Conservation (phyloP, 78 protist species). For the Monocercomonoides exilis region DNA sequence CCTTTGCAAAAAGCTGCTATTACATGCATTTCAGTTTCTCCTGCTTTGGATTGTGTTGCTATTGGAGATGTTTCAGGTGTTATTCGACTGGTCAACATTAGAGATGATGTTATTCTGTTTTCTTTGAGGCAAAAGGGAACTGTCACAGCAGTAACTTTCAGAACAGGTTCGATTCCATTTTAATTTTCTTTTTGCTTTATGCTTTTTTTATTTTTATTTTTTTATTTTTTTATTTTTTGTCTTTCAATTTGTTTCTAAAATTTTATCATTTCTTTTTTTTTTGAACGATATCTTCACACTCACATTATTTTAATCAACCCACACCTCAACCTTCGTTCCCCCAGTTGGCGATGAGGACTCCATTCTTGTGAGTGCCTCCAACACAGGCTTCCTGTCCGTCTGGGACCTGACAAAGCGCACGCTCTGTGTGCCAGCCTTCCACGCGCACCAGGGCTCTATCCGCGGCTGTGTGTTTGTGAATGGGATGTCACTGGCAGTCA, state of each 20-base stretch:
- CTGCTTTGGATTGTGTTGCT: too few relatives aligned
- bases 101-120: too few relatives aligned
- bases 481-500: neutral
- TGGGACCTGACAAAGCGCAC: neutral
- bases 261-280: neutral
- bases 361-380: neutral
- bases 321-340: neutral
- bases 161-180: too few relatives aligned
- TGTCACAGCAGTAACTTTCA: too few relatives aligned
- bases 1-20: too few relatives aligned
- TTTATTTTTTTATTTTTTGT: neutral
- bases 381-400: neutral
- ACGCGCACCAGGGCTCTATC: neutral
- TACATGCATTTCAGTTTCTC: too few relatives aligned
- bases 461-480: neutral
- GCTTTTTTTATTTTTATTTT: too few relatives aligned
- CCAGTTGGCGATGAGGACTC: neutral
- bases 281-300: neutral
- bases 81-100: too few relatives aligned
- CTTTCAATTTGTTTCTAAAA: neutral
- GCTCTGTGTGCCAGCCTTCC: neutral
- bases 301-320: too few relatives aligned
- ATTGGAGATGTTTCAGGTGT: too few relatives aligned
- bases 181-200: too few relatives aligned
- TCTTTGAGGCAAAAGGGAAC: too few relatives aligned